These are phyloP conservation scores for Coemansia sp. DNA, from an alignment of 192 early-diverging fungal species.

Conservation along the genomic window DNA sequence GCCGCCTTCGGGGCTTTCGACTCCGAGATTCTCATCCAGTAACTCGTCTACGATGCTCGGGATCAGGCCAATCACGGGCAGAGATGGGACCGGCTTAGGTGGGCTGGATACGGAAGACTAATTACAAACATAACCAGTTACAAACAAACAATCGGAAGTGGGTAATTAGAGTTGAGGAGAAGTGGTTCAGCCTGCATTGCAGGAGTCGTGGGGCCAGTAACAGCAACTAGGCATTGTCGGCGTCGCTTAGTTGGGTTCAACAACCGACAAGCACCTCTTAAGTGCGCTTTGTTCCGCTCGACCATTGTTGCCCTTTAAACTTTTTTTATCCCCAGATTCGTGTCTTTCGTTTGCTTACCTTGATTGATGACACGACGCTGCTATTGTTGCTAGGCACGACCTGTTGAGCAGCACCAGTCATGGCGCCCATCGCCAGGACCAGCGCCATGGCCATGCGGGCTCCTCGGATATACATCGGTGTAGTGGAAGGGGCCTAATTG, in stretches of 20 bases:
- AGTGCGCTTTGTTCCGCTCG: not conserved
- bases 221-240: not conserved
- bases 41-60: not conserved
- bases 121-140: not conserved
- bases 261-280: not conserved
- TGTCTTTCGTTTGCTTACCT: not conserved
- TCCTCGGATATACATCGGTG: constrained; percentile 37
- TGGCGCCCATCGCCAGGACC: constrained; percentile 28
- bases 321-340: not conserved
- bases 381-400: not conserved
- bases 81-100: not conserved
- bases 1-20: not conserved
- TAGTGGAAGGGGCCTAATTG: not conserved
- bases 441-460: constrained; percentile 43
- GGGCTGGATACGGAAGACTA: not conserved
- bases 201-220: not conserved
- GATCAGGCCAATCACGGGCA: not conserved
- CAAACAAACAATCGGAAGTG: not conserved
- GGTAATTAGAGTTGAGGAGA: not conserved
- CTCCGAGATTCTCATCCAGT: not conserved
- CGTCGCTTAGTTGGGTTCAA: not conserved
- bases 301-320: not conserved
- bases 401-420: constrained; percentile 14
- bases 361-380: not conserved
- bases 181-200: not conserved